Conservation (phyloP, 1,284 basidiomycete genomes). For the Ceratobasidium theobromae region DNA sequence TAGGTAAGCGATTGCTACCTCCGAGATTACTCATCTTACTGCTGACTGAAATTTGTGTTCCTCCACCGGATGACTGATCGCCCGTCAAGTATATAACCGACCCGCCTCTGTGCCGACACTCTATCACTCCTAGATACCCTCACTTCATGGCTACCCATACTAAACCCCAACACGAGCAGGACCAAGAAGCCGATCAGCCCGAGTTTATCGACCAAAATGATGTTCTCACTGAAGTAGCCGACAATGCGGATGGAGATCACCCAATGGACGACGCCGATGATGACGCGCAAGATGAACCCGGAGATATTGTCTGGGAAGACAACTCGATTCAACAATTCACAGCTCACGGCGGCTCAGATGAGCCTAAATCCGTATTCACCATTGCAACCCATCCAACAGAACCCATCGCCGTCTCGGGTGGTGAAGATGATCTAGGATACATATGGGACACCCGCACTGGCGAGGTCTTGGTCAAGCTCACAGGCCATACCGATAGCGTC, state of each 20-base stretch:
- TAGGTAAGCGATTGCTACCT: neutral
- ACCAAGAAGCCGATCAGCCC: constrained; percentile 35
- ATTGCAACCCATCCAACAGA: constrained; percentile 84
- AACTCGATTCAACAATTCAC: constrained; percentile 69
- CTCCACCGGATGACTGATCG: constrained; percentile 31
- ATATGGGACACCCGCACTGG: constrained; percentile 90
- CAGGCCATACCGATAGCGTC: constrained; percentile 92
- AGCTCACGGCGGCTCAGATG: constrained; percentile 48
- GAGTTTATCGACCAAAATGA: constrained; percentile 43
- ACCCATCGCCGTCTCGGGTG: constrained; percentile 86
- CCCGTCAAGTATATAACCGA: constrained; percentile 7
- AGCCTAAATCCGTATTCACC: constrained; percentile 71
- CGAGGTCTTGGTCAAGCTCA: constrained; percentile 77
- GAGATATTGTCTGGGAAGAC: constrained; percentile 53
- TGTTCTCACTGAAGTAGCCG: constrained; percentile 53
- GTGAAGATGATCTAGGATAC: constrained; percentile 93
- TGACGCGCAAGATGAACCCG: constrained; percentile 46
- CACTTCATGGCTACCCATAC: constrained; percentile 45
- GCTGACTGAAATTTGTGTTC: constrained; percentile 13
- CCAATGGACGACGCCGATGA: constrained; percentile 70
- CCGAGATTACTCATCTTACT: neutral
- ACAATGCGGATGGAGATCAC: constrained; percentile 68
- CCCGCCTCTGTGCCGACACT: neutral
- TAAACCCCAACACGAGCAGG: constrained; percentile 50
- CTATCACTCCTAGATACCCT: neutral